Evolutionary conservation across 116 monocot species (phyloP), one percentile per base, ranked within the genome.

Genomic region (Trichopus zeylanicus): DNA sequence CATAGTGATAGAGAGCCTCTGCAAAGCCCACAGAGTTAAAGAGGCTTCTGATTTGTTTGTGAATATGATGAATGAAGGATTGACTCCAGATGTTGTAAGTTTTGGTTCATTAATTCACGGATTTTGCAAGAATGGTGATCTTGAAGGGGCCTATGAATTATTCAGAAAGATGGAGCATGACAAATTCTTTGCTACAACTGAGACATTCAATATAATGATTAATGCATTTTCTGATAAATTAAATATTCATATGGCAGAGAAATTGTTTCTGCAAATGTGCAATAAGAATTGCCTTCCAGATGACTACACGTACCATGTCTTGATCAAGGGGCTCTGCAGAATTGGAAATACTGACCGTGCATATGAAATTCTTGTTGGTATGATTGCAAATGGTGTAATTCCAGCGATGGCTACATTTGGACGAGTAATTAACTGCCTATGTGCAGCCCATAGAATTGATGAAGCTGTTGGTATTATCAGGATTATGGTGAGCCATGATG

Each of bases 21-120:
- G 92, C 73, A 87, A 73, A 60, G 70, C 63, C 9, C 64, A 63
- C 1, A 73, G 60, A 48, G 34, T 83, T 24, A 75, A 72, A 28
- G 92, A 91, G 35, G 91, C 91, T 39, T 79, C 64, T 28, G 68
- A 73, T 7, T 61, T 82, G 19, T 46, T 98, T 53, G 24, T 57
- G 53, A 91, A 72, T 55, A 78, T 98, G 92, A 58, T 16, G 32
- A 71, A 56, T 42, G 75, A 91, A 65, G 87, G 90, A 5, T 70
- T 87, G 64, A 67, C 34, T 56, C 81, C 83, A 30, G 92, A 98
- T 72, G 52, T 56, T 33, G 73, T 98, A 38, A 98, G 75, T 70
- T 91, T 82, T 31, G 78, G 71, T 62, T 91, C 92, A 56, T 66
- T 98, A 72, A 80, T 98, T 61, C 72, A 80, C 71, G 98, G 98